Evolutionary conservation across 73 alveolate species (phyloP), one percentile per base, ranked within the genome.

Genomic region (Breviolum minutum): DNA sequence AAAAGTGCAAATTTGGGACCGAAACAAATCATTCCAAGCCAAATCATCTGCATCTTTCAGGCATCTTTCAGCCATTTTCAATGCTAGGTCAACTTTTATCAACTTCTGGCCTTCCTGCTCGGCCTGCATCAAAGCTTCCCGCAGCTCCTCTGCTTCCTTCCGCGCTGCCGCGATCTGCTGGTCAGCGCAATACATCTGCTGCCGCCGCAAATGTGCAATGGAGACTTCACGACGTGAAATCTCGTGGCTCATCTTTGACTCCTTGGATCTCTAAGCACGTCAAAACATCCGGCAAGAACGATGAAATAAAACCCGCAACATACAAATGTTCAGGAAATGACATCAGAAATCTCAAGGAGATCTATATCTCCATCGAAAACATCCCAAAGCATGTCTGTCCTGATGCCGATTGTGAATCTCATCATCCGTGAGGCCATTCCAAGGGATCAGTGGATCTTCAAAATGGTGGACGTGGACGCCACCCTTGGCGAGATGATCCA

Each of bases 401-500:
- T 80, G 88, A 3, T 80, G 88, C 32, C 54, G 88, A 13, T 27
- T 26, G 19, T 40, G 69, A 66, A 80, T 80, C 88, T 80, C 69
- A 26, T 32, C 88, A 10, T 80, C 88, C 29, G 69, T 40, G 32
- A 80, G 48, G 68, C 88, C 88, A 16, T 80, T 17, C 88, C 48
- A 54, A n/a, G 96, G 96, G 30, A 89, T 32, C 62, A 77, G 73
- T n/a, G 96, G 96, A 74, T 89, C 96, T 61, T 89, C 96, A 20
- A 89, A 66, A 83, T 40, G 84, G 68, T 87, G 84, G 29, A 27
- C 84, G 26, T 40, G 32, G 66, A 69, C 19, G 54, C 85, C 96
- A 32, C 40, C 63, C 29, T 12, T 32, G 27, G 32, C 73, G 40
- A 71, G 88, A 63, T 90, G 97, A 16, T 61, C 95, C 79, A 70